Evolutionary conservation across 1,139 yeast genomes (phyloP).

Genomic region (Scheffersomyces insectosa): DNA sequence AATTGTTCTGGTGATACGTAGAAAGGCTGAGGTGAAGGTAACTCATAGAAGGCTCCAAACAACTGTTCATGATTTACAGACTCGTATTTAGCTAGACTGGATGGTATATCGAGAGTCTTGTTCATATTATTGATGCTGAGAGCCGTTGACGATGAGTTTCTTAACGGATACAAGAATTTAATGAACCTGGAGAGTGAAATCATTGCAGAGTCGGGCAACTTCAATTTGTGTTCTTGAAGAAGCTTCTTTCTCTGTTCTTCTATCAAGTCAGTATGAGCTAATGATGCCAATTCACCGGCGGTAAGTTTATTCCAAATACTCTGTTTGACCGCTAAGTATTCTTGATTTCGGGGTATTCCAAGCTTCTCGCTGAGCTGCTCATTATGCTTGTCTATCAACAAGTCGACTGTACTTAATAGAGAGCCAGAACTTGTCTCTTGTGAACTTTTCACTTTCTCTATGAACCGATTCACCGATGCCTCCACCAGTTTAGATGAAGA

Average conservation of each 20-base stretch:
- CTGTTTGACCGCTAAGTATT: constrained; percentile 1
- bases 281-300: constrained; percentile 2
- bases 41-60: constrained; percentile 31
- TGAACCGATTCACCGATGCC: neutral
- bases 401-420: constrained; percentile 3
- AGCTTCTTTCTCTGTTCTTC: constrained; percentile 1
- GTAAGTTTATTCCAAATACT: constrained; percentile 1
- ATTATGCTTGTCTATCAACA: constrained; percentile 3
- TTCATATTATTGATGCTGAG: constrained; percentile 6
- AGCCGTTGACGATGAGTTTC: constrained; percentile 1
- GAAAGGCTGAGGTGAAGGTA: constrained; percentile 38
- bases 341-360: neutral
- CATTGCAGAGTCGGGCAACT: constrained; percentile 10
- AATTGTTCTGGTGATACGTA: constrained; percentile 36
- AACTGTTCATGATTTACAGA: constrained; percentile 27
- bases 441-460: neutral
- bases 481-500: neutral
- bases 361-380: neutral
- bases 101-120: neutral
- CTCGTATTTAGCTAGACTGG: constrained; percentile 13
- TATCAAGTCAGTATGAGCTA: neutral
- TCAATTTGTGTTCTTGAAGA: neutral
- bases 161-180: constrained; percentile 35
- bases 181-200: constrained; percentile 23
- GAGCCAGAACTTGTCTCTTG: neutral